Evolutionary conservation across 805 yeast genomes (phyloP).

Genomic region (Naumovozyma castellii): DNA sequence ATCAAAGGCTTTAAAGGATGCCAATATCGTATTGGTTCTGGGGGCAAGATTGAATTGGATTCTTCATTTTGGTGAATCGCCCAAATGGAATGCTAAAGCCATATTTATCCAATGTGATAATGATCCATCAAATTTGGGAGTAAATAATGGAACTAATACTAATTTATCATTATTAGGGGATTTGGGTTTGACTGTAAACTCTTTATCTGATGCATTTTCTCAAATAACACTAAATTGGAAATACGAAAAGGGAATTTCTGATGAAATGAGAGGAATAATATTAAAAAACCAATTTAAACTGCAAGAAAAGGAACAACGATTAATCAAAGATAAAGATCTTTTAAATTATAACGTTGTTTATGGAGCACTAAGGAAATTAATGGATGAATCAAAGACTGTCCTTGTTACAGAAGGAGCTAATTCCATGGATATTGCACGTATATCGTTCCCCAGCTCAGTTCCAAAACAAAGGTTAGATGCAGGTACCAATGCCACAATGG

Average conservation of each 20-base stretch:
- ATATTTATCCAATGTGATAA: conserved; percentile 50
- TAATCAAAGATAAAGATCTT: conserved; percentile 7
- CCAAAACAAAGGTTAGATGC: conserved; percentile 58
- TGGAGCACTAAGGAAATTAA: conserved; percentile 35
- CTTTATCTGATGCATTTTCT: conserved; percentile 26
- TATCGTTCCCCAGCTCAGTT: conserved; percentile 43
- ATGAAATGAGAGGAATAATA: conserved; percentile 9
- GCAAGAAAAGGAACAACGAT: conserved; percentile 17
- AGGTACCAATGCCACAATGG: conserved; percentile 74
- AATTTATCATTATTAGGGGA: conserved; percentile 49
- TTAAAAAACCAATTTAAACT: conserved; percentile 18
- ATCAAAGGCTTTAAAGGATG: conserved; percentile 44
- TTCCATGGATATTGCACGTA: conserved; percentile 63
- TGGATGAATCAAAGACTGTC: conserved; percentile 32
- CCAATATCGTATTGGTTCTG: conserved; percentile 50
- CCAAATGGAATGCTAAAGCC: conserved; percentile 39
- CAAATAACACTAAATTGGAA: conserved; percentile 3
- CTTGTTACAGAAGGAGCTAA: conserved; percentile 66
- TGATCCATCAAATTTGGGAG: conserved; percentile 44
- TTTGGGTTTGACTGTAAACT: conserved; percentile 33
- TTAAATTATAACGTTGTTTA: conserved; percentile 49
- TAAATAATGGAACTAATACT: conserved; percentile 30
- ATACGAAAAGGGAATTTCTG: conserved; percentile 6
- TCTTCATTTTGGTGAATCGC: conserved; percentile 53
- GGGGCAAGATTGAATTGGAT: conserved; percentile 73